Evolutionary conservation across 441 rosid species (phyloP).

Genomic region (Theobroma grandiflorum): DNA sequence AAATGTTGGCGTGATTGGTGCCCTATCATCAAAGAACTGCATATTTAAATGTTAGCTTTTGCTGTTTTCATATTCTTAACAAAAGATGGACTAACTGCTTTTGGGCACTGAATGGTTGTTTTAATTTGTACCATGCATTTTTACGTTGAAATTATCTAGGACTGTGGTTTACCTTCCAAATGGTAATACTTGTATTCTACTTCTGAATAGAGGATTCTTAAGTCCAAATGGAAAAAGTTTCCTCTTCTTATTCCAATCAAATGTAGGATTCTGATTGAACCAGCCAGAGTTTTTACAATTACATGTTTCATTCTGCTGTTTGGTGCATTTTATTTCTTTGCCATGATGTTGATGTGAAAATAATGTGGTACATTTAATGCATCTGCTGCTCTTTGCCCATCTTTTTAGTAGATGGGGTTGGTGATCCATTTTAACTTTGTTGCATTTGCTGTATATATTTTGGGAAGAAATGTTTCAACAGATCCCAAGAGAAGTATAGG

Average conservation of each 20-base stretch:
- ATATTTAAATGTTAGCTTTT: not conserved
- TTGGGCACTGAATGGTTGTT: not conserved
- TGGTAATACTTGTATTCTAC: not conserved
- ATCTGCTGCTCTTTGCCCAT: not conserved
- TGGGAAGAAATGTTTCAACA: not conserved
- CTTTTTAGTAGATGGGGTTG: not conserved
- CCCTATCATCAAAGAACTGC: not conserved
- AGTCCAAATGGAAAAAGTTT: not conserved
- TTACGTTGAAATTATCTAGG: not conserved
- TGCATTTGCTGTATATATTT: not conserved
- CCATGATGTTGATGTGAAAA: not conserved
- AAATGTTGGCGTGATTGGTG: constrained; percentile 19
- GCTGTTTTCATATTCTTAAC: not conserved
- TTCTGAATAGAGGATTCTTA: not conserved
- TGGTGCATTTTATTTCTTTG: not conserved
- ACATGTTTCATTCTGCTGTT: not conserved
- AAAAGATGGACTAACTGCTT: not conserved
- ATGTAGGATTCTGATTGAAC: not conserved
- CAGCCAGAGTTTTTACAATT: not conserved
- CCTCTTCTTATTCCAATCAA: not conserved
- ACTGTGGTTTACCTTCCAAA: constrained; percentile 4
- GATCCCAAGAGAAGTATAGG: not conserved
- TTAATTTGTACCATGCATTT: not conserved
- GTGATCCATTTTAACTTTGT: not conserved
- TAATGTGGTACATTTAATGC: not conserved